Evolutionary conservation across 2,329 filamentous ascomycete genomes (phyloP).

Genomic region (Balansia obtecta): DNA sequence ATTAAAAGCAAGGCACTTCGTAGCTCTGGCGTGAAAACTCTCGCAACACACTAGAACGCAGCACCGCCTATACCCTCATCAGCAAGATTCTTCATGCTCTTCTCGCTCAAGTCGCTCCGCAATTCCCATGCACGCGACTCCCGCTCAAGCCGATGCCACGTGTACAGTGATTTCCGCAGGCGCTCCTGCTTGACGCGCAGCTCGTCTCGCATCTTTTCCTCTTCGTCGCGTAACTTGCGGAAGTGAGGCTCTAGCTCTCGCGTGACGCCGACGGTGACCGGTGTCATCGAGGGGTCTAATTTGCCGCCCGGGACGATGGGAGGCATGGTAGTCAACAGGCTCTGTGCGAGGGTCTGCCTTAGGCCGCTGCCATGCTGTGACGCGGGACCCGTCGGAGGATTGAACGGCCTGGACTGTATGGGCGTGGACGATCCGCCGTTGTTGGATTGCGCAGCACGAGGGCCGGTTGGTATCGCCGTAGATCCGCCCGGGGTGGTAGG

Average conservation of each 20-base stretch:
- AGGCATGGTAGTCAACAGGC: constrained; percentile 37
- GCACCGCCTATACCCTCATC: constrained; percentile 43
- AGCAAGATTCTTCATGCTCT: constrained; percentile 42
- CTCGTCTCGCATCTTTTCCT: constrained; percentile 43
- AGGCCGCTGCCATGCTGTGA: constrained; percentile 23
- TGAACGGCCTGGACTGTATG: constrained; percentile 35
- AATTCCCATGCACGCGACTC: constrained; percentile 42
- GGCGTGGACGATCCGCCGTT: constrained; percentile 26
- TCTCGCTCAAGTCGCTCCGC: constrained; percentile 43
- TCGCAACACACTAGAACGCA: constrained; percentile 30
- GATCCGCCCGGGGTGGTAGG: constrained; percentile 29
- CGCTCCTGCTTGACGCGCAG: constrained; percentile 40
- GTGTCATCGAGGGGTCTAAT: constrained; percentile 32
- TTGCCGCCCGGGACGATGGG: constrained; percentile 42
- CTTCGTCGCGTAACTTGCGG: constrained; percentile 42
- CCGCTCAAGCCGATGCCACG: constrained; percentile 42
- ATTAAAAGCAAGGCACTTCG: neutral
- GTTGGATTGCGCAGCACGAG: constrained; percentile 23
- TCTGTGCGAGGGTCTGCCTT: constrained; percentile 38
- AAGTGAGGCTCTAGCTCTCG: constrained; percentile 43
- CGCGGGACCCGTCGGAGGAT: constrained; percentile 44
- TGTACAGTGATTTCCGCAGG: constrained; percentile 37
- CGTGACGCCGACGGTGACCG: constrained; percentile 33
- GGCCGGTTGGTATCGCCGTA: constrained; percentile 35
- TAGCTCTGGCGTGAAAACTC: neutral